These are phyloP conservation scores for Phlebiopsis gigantea DNA, from an alignment of 768 basidiomycete genomes.

Conservation along the genomic window DNA sequence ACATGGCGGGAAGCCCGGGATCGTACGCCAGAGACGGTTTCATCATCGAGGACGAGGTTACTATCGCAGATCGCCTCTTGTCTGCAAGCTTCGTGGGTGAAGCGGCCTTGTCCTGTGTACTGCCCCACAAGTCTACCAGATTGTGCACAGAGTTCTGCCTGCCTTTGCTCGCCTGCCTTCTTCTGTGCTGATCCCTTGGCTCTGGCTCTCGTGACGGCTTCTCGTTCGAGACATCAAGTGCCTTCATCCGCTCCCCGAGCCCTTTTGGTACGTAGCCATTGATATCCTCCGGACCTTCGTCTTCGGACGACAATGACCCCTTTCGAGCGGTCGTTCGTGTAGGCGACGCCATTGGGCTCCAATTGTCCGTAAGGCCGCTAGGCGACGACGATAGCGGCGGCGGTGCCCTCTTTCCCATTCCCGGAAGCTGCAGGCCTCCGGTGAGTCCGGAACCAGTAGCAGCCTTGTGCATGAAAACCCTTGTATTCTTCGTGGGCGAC, in stretches of 20 bases:
- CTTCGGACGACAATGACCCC: slow-evolving; percentile 50
- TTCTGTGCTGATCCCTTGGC: slow-evolving; percentile 5
- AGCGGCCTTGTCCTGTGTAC: slow-evolving; percentile 21
- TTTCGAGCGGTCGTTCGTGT: neutral
- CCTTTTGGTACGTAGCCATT: slow-evolving; percentile 22
- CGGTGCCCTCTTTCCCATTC: slow-evolving; percentile 10
- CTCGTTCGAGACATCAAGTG: slow-evolving; percentile 5
- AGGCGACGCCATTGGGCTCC: slow-evolving; percentile 35
- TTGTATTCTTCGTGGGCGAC: slow-evolving; percentile 6
- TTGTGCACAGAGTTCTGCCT: slow-evolving; percentile 84
- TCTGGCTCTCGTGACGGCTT: slow-evolving; percentile 13
- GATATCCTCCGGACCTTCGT: slow-evolving; percentile 47
- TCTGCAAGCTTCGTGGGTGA: slow-evolving; percentile 8
- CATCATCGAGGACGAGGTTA: slow-evolving; percentile 19
- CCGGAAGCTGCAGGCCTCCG: slow-evolving; percentile 12
- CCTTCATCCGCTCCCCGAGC: neutral
- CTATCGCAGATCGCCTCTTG: slow-evolving; percentile 21
- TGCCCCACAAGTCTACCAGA: slow-evolving; percentile 74
- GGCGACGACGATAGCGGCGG: slow-evolving; percentile 17
- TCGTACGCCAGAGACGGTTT: slow-evolving; percentile 8
- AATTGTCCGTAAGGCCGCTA: slow-evolving; percentile 37
- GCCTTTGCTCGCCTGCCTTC: slow-evolving; percentile 39
- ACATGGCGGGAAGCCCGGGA: neutral
- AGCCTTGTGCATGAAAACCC: slow-evolving; percentile 1
- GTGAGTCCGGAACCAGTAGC: neutral